Evolutionary conservation across 2,329 filamentous ascomycete genomes (phyloP).

Genomic region (Elsinoe arachidis): DNA sequence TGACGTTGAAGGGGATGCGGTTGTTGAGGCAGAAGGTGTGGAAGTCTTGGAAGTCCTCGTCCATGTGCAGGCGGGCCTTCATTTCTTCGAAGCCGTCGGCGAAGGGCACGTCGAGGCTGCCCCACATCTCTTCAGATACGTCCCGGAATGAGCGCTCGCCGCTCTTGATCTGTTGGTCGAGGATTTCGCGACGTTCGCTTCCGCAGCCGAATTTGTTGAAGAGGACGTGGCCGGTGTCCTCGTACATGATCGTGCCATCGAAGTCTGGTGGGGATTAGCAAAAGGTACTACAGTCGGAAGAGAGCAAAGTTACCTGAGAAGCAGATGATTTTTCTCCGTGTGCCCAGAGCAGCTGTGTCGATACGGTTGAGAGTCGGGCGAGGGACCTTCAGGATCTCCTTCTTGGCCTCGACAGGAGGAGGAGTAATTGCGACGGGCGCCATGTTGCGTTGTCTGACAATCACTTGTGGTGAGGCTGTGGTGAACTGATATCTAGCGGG

Average conservation of each 20-base stretch:
- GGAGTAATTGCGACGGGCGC: conserved; percentile 26
- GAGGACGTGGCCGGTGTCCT: conserved; percentile 59
- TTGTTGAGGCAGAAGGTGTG: conserved; percentile 56
- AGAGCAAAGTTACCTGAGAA: conserved; percentile 43
- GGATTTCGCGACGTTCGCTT: conserved; percentile 43
- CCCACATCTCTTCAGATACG: conserved; percentile 66
- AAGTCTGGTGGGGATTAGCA: conserved; percentile 44
- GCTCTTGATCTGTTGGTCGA: conserved; percentile 56
- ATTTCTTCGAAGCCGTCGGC: conserved; percentile 59
- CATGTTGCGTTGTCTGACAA: conserved; percentile 19
- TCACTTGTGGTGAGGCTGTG: neutral
- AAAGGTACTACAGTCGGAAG: conserved; percentile 14
- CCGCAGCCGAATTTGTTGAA: conserved; percentile 60
- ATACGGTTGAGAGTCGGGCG: conserved; percentile 18
- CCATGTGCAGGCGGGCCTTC: conserved; percentile 53
- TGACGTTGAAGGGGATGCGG: conserved; percentile 59
- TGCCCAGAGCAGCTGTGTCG: conserved; percentile 26
- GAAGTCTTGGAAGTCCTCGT: conserved; percentile 55
- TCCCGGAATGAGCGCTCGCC: conserved; percentile 60
- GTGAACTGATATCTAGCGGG: conserved; percentile 6
- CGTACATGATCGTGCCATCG: conserved; percentile 60
- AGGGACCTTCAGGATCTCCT: conserved; percentile 19
- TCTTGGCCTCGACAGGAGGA: conserved; percentile 23
- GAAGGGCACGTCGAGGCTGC: conserved; percentile 56
- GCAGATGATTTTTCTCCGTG: conserved; percentile 49